Evolutionary conservation across 78 protist species (phyloP).

Genomic region (Cavenderia fasciculata): DNA sequence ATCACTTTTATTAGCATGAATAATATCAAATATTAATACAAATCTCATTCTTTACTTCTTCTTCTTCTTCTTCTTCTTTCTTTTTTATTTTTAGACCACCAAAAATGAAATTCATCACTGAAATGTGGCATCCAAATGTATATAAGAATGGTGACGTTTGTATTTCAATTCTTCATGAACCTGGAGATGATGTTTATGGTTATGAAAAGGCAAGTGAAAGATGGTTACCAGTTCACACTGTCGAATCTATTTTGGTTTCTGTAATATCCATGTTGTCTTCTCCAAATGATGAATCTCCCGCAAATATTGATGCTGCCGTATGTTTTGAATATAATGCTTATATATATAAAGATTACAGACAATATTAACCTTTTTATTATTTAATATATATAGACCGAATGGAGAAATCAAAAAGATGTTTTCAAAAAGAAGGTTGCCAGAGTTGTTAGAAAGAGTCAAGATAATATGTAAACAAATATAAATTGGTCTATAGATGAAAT

Average conservation of each 20-base stretch:
- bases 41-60: too few relatives aligned
- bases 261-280: constrained; percentile 94
- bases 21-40: background rate
- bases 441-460: constrained; percentile 77
- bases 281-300: constrained; percentile 97
- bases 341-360: background rate
- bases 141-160: constrained; percentile 94
- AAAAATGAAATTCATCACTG: constrained; percentile 87
- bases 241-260: constrained; percentile 85
- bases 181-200: constrained; percentile 95
- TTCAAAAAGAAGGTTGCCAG: constrained; percentile 75
- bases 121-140: constrained; percentile 95
- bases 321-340: background rate
- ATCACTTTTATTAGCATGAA: background rate
- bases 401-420: constrained; percentile 50
- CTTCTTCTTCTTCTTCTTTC: background rate
- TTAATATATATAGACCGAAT: constrained; percentile 42
- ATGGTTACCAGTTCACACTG: constrained; percentile 87
- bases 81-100: constrained; percentile 86
- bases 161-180: constrained; percentile 97
- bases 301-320: constrained; percentile 97
- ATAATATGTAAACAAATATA: too few relatives aligned
- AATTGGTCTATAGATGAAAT: too few relatives aligned
- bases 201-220: constrained; percentile 93
- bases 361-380: background rate